Base-by-base conservation (phyloP, 78 protist species). In the Cavenderia fasciculata region DNA sequence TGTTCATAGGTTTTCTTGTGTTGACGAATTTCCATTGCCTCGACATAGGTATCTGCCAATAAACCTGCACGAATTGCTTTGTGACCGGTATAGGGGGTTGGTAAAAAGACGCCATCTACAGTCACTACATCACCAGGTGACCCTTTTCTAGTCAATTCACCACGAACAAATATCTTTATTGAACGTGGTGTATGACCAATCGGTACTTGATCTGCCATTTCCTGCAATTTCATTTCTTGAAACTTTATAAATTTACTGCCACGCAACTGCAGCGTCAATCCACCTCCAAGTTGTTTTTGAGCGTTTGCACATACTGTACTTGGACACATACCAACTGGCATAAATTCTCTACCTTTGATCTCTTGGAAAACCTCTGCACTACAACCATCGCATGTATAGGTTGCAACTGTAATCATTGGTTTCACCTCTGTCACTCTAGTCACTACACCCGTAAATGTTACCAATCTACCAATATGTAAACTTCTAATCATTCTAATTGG, bases 161-260 rank as follows among this genome's bases (percentile, higher is more conserved):
- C 99, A 12, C 59, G 40, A 1, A 66, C 72, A 65, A 68, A 77
- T n/a, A 97, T 94, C 19, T 96, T 94, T 73, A 98, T 87, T 29
- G 96, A 43, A n/a, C 99, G 97, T 16, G 99, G 99, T 23, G 98
- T 96, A 79, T 97, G 97, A 5, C 99, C 99, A n/a, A 75, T 82
- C 0, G 99, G 99, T 5, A 98, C 99, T 29, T 98, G 95, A 29
- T 92, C 78, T 12, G 92, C 95, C 40, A 95, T 90, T 93, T 99
- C 99, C 70, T 99, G 99, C 16, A 99, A n/a, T 49, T 84, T 74
- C 25, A 99, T 36, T 70, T 98, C 99, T 88, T 99, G 99, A 85
- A 95, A 97, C n/a, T 95, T 94, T 7, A 46, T 85, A 62, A 98
- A 98, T 59, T 97, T 96, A 27, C 98, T 97, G n/a, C 99, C 99